Base-by-base conservation (phyloP, 2,329 filamentous ascomycete species). In the Colletotrichum australisinense region DNA sequence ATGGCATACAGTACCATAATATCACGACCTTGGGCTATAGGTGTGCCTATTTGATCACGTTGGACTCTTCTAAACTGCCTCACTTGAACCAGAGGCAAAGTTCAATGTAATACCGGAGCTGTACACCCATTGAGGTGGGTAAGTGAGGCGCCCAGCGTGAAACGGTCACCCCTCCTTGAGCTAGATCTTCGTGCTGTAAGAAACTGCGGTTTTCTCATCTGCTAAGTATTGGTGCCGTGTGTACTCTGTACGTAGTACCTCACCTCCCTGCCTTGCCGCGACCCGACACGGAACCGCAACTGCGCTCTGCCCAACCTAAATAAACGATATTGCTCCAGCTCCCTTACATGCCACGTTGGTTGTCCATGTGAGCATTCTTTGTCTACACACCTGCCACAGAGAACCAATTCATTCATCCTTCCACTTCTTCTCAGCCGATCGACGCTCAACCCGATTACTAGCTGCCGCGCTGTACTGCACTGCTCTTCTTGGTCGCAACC, bases 291-390 rank as follows among this genome's bases (percentile, higher is more conserved):
- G 22, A 67, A 63, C 19, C 49, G 42, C 42, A 49, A 22, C 42
- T 49, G 42, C 42, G 19, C 42, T 8, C n/a, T 49, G 42, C 42
- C 42, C 42, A 49, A 49, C 42, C 42, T 49, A 22, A 49, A 49
- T 49, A 22, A 49, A 49, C 52, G 58, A 63, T 14, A 64, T 72
- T 72, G 58, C 65, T 63, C 57, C 59, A 42, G 32, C 28, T 72
- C 65, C 69, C 69, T 72, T 72, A 52, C 69, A 69, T 72, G 53
- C 69, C 65, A 69, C 65, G 30, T 59, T 58, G 11, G 22, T 56
- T 24, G 22, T 55, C 12, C 57, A 57, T 38, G 12, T 28, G 52
- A 14, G 28, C 8, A 58, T 42, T 35, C 22, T 63, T 22, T 49
- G 42, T 49, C 19, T n/a, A 49, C 6, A n/a, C 46, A 56, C 19